Evolutionary conservation across 139 green algal genomes (phyloP).

Genomic region (Astrephomene gubernaculifera): DNA sequence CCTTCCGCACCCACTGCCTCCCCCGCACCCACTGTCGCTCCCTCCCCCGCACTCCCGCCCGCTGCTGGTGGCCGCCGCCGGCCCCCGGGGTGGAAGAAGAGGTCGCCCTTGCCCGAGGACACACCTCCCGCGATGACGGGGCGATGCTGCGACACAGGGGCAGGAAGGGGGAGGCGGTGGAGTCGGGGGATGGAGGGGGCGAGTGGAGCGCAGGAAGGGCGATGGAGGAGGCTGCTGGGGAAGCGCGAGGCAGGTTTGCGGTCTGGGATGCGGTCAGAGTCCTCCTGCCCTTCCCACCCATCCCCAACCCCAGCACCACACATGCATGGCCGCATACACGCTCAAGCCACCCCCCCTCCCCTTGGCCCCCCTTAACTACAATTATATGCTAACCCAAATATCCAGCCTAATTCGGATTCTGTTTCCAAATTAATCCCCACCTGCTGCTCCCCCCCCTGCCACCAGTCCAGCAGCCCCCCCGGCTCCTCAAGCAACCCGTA

Average conservation of each 20-base stretch:
- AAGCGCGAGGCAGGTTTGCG: not conserved
- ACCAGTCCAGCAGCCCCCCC: conserved; percentile 23
- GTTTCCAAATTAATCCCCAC: too few species aligned
- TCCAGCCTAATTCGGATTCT: too few species aligned
- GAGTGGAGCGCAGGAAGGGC: not conserved
- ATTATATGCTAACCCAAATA: too few species aligned
- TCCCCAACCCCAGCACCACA: not conserved
- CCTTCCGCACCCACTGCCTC: not conserved
- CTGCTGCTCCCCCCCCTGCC: conserved; percentile 22
- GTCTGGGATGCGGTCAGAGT: not conserved
- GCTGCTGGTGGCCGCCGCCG: not conserved
- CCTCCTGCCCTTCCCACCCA: not conserved
- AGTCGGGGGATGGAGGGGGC: too few species aligned
- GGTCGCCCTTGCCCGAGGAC: conserved; percentile 13
- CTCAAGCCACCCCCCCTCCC: not conserved
- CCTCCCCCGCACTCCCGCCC: not conserved
- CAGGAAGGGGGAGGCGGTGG: not conserved
- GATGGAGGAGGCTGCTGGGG: not conserved
- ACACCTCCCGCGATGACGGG: conserved; percentile 33
- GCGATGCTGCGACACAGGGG: not conserved
- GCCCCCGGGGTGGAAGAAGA: conserved; percentile 35
- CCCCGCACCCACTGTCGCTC: not conserved
- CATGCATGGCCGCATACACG: not conserved
- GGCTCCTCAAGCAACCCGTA: not conserved
- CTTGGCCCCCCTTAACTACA: not conserved